Percentiles rank a stretch among this genome's conserved stretches.
phyloP scores from a whole-genome alignment of 2,329 filamentous ascomycete genomes.

The Colletotrichum destructivum region DNA sequence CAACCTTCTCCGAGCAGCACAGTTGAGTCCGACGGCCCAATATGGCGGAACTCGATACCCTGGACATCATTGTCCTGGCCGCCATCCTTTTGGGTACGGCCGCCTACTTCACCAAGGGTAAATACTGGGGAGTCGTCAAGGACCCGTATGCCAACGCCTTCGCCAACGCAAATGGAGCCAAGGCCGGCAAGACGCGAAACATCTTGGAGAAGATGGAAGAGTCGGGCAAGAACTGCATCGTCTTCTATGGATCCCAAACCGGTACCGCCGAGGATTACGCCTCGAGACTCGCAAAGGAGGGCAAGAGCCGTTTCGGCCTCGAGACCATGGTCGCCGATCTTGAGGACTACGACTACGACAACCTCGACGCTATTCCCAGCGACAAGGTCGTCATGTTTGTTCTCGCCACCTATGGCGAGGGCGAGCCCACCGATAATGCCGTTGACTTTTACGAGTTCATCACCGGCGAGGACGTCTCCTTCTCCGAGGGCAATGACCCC shows the following conservation, averaged over 20 bases:
- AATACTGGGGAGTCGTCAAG: slow-evolving; percentile 89
- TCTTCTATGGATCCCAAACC: slow-evolving; percentile 99
- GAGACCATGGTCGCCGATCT: slow-evolving; percentile 99
- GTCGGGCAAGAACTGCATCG: slow-evolving; percentile 94
- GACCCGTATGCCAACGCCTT: slow-evolving; percentile 89
- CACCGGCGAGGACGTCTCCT: slow-evolving; percentile 83
- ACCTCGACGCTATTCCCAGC: slow-evolving; percentile 87
- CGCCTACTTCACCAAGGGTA: slow-evolving; percentile 98
- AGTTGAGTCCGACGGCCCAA: slow-evolving; percentile 30
- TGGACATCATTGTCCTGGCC: slow-evolving; percentile 93
- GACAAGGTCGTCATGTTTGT: slow-evolving; percentile 97
- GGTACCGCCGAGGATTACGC: slow-evolving; percentile 99
- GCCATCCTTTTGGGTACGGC: slow-evolving; percentile 87
- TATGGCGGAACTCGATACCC: slow-evolving; percentile 96
- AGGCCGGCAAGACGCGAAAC: slow-evolving; percentile 89
- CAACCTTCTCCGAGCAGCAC: slow-evolving; percentile 20
- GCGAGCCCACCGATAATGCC: slow-evolving; percentile 98
- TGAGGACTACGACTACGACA: slow-evolving; percentile 98
- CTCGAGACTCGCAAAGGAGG: slow-evolving; percentile 95
- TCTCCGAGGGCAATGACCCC: slow-evolving; percentile 81
- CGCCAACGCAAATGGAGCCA: slow-evolving; percentile 77
- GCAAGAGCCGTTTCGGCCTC: slow-evolving; percentile 93
- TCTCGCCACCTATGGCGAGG: slow-evolving; percentile 96
- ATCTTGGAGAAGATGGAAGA: slow-evolving; percentile 98
- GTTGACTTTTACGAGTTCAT: slow-evolving; percentile 99